Evolutionary conservation across 805 yeast genomes (phyloP).

Genomic region (fission yeast (Schizosaccharomyces pombe)): DNA sequence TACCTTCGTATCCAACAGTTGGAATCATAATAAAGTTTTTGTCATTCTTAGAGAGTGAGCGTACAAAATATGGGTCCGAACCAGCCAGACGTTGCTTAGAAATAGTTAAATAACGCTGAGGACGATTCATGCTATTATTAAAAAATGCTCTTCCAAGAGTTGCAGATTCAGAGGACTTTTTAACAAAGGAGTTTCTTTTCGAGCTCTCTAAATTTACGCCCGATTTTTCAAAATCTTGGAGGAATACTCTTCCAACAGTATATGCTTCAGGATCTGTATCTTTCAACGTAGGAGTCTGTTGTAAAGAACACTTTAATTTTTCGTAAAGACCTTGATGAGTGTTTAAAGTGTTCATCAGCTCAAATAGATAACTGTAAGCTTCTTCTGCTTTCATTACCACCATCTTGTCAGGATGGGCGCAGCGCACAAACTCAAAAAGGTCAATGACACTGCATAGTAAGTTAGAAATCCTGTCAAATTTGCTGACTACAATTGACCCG

Average conservation of each 20-base stretch:
- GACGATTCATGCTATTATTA: background rate
- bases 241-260: slow-evolving; percentile 55
- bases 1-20: slow-evolving; percentile 28
- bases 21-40: slow-evolving; percentile 20
- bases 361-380: slow-evolving; percentile 72
- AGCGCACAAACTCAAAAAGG: slow-evolving; percentile 74
- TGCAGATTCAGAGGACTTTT: background rate
- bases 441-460: slow-evolving; percentile 79
- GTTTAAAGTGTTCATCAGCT: slow-evolving; percentile 78
- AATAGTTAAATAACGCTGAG: slow-evolving; percentile 3
- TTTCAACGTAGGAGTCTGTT: slow-evolving; percentile 25
- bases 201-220: slow-evolving; percentile 56
- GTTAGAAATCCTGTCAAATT: slow-evolving; percentile 68
- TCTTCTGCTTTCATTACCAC: slow-evolving; percentile 65
- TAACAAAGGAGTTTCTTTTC: background rate
- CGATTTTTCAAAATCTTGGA: slow-evolving; percentile 70
- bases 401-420: slow-evolving; percentile 45
- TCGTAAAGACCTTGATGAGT: slow-evolving; percentile 53
- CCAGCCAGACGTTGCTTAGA: slow-evolving; percentile 5
- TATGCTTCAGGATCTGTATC: slow-evolving; percentile 35
- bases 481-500: slow-evolving; percentile 9
- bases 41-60: slow-evolving; percentile 5
- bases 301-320: slow-evolving; percentile 22
- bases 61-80: background rate
- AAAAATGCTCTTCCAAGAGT: background rate